Conservation (phyloP, 768 basidiomycete species). For the Hericium rajendrae region DNA sequence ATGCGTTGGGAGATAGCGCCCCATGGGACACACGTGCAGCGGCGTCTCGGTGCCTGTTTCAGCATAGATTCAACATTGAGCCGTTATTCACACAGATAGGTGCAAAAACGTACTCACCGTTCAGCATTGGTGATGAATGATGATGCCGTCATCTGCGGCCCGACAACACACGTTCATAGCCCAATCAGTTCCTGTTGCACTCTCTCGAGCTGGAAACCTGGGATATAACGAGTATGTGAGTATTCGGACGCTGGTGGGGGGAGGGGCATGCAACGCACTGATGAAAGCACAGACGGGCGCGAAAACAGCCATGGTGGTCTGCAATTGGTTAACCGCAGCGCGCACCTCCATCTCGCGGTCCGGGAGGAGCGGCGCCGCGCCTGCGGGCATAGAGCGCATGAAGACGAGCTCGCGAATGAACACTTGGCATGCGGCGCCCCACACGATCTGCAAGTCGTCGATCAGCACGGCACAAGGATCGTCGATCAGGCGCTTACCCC, state of each 20-base stretch:
- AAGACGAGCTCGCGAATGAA: conserved; percentile 11
- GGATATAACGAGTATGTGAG: not conserved
- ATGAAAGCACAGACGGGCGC: conserved; percentile 7
- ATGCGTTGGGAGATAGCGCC: too few species aligned
- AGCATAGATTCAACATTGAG: too few species aligned
- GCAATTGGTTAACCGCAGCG: conserved; percentile 8
- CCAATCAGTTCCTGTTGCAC: conserved; percentile 8
- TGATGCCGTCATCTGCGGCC: too few species aligned
- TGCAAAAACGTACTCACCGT: too few species aligned
- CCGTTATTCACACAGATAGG: too few species aligned
- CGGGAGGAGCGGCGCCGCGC: not conserved
- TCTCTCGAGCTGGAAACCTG: conserved; percentile 8
- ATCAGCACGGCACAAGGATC: not conserved
- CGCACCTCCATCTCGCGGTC: conserved; percentile 7
- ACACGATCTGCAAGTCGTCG: conserved; percentile 2
- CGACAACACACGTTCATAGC: not conserved
- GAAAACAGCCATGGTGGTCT: conserved; percentile 3
- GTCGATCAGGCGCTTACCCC: conserved; percentile 3
- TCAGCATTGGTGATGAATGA: too few species aligned
- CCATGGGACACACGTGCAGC: too few species aligned
- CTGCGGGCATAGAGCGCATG: conserved; percentile 7
- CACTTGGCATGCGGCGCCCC: conserved; percentile 11
- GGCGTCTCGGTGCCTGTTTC: too few species aligned
- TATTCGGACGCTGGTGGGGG: too few species aligned
- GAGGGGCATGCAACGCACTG: too few species aligned